A percentile compares a stretch with the other conserved stretches of the same genome.
Conservation (phyloP, 2,329 filamentous ascomycete species). For the Celoporthe dispersa region DNA sequence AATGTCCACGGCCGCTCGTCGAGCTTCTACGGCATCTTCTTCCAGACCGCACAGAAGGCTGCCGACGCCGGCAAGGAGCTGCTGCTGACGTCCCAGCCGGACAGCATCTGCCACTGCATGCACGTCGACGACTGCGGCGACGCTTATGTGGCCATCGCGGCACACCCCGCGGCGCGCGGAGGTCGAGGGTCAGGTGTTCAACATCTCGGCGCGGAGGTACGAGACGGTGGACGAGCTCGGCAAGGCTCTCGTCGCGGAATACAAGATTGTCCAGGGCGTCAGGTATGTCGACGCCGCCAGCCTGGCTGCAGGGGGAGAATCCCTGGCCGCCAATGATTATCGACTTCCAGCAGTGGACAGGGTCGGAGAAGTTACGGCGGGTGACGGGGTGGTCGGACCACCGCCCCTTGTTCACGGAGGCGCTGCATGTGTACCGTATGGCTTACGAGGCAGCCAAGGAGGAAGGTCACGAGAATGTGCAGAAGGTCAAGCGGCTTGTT, state of each 20-base stretch:
- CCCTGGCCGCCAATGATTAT: constrained; percentile 36
- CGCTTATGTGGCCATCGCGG: constrained; percentile 51
- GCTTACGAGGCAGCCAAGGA: constrained; percentile 43
- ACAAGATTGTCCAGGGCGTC: constrained; percentile 41
- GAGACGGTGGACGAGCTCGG: constrained; percentile 49
- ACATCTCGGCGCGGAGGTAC: constrained; percentile 49
- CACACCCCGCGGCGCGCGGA: constrained; percentile 38
- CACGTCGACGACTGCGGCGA: constrained; percentile 56
- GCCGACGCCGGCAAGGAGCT: constrained; percentile 20
- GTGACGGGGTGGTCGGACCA: constrained; percentile 47
- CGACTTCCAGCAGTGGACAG: constrained; percentile 48
- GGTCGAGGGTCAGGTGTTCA: constrained; percentile 48
- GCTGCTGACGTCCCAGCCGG: constrained; percentile 40
- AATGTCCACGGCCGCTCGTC: constrained; percentile 51
- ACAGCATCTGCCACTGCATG: constrained; percentile 49
- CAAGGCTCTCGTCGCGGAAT: constrained; percentile 45
- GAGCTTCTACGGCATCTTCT: constrained; percentile 48
- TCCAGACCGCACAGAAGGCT: constrained; percentile 39
- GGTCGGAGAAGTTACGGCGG: constrained; percentile 45
- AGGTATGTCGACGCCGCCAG: constrained; percentile 34
- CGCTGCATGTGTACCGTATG: constrained; percentile 41
- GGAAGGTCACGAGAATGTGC: constrained; percentile 16
- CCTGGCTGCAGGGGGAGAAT: not conserved
- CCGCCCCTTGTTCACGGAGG: constrained; percentile 43
- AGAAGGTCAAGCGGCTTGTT: constrained; percentile 10